Evolutionary conservation across 805 yeast species (phyloP).

Genomic region (Maudiozyma pseudohumilis): DNA sequence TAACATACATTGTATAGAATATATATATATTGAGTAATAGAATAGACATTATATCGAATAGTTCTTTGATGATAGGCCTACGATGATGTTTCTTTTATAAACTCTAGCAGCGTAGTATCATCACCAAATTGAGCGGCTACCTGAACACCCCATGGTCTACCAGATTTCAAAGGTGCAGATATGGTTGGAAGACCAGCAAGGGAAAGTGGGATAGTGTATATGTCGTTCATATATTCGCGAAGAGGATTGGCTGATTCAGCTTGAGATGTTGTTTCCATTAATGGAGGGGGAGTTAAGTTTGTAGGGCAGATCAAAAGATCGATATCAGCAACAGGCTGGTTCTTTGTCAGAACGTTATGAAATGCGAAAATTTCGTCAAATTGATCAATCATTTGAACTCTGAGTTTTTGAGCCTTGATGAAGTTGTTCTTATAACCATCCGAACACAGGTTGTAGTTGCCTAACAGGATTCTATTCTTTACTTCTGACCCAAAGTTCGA

Average conservation of each 20-base stretch:
- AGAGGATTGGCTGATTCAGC: constrained; percentile 34
- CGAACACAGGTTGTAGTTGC: constrained; percentile 77
- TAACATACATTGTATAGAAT: background rate
- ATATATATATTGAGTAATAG: constrained; percentile 1
- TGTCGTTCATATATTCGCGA: constrained; percentile 68
- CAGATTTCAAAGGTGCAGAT: constrained; percentile 48
- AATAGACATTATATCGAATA: background rate
- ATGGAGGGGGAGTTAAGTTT: constrained; percentile 46
- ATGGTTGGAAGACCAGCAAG: constrained; percentile 86
- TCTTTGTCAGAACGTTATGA: constrained; percentile 33
- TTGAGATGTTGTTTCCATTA: constrained; percentile 29
- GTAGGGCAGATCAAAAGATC: constrained; percentile 76
- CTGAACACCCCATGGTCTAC: constrained; percentile 52
- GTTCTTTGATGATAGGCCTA: background rate
- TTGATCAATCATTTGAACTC: constrained; percentile 52
- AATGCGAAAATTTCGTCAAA: constrained; percentile 53
- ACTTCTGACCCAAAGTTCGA: constrained; percentile 70
- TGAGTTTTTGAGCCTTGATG: constrained; percentile 58
- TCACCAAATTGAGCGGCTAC: constrained; percentile 79
- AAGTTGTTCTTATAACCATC: constrained; percentile 63
- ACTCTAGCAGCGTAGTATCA: constrained; percentile 51
- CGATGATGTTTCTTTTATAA: constrained; percentile 10
- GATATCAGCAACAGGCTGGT: constrained; percentile 27
- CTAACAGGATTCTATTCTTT: constrained; percentile 69
- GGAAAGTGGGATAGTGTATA: constrained; percentile 82